phyloP scores from a whole-genome alignment of 2,329 filamentous ascomycete species.

The Aspergillus sp. region DNA sequence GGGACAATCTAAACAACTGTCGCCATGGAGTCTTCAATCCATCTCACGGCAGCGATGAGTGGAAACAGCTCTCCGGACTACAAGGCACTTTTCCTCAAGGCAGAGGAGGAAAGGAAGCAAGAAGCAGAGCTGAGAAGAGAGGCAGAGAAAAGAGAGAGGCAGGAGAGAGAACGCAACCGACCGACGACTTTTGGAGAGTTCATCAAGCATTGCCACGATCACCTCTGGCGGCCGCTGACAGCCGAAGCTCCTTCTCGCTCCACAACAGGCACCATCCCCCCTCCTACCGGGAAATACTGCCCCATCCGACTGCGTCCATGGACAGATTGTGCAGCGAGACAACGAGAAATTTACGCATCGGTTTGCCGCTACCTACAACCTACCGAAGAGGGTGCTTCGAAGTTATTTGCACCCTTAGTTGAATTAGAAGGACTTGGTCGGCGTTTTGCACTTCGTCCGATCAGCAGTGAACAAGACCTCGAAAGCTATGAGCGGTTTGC shows the following conservation, averaged over 20 bases:
- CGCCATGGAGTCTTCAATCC: no score
- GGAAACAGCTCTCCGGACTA: neutral
- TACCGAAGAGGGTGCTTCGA: neutral
- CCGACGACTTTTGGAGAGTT: constrained; percentile 21
- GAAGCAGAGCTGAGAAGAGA: neutral
- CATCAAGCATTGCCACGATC: no score
- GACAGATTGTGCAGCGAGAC: constrained; percentile 18
- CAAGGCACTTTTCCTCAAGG: neutral
- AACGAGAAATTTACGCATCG: constrained; percentile 21
- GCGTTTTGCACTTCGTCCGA: constrained; percentile 3
- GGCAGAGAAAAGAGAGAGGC: neutral
- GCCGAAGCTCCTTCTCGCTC: constrained; percentile 16
- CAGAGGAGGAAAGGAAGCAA: neutral
- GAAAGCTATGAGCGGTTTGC: constrained; percentile 21
- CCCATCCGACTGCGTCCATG: constrained; percentile 18
- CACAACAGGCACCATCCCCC: constrained; percentile 23
- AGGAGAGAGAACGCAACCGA: constrained; percentile 14
- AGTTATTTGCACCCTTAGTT: constrained; percentile 14
- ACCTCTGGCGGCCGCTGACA: constrained; percentile 18
- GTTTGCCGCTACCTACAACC: constrained; percentile 22
- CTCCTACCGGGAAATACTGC: constrained; percentile 25
- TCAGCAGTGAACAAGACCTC: constrained; percentile 21
- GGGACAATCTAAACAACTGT: no score
- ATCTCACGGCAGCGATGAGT: neutral
- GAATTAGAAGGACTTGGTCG: constrained; percentile 13